Conservation (phyloP, 306 rosid genomes). For the Dryas alaskensis region DNA sequence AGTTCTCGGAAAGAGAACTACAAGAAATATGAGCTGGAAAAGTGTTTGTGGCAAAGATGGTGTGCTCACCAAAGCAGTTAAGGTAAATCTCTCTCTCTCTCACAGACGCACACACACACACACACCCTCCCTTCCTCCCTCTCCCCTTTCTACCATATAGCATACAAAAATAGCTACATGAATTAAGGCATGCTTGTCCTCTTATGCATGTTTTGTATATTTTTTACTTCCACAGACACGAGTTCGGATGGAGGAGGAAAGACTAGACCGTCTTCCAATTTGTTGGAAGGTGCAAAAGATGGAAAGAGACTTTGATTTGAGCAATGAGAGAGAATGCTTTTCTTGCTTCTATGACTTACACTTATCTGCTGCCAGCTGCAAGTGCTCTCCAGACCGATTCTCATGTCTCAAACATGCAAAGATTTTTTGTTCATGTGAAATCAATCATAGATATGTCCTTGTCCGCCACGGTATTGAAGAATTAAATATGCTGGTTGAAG, state of each 20-base stretch:
- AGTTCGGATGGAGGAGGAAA: slow-evolving; percentile 69
- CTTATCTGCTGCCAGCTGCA: slow-evolving; percentile 69
- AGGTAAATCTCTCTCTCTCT: slow-evolving; percentile 43
- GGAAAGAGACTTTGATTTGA: slow-evolving; percentile 61
- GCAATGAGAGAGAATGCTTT: slow-evolving; percentile 79
- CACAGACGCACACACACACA: no score
- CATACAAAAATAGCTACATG: background rate
- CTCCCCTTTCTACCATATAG: slow-evolving; percentile 7
- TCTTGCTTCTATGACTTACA: slow-evolving; percentile 87
- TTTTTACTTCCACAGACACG: slow-evolving; percentile 50
- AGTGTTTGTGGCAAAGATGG: slow-evolving; percentile 81
- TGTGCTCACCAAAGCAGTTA: slow-evolving; percentile 62
- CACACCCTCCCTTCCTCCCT: background rate
- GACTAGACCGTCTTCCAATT: slow-evolving; percentile 58
- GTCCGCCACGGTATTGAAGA: slow-evolving; percentile 54
- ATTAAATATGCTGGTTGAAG: slow-evolving; percentile 55
- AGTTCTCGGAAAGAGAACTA: slow-evolving; percentile 49
- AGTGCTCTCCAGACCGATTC: slow-evolving; percentile 70
- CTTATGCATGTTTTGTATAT: background rate
- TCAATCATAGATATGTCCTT: slow-evolving; percentile 51
- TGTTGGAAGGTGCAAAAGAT: slow-evolving; percentile 59
- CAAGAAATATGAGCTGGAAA: slow-evolving; percentile 50
- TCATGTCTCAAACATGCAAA: slow-evolving; percentile 78
- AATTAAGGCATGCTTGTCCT: background rate
- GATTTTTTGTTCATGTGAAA: slow-evolving; percentile 60